Evolutionary conservation across 495 filamentous ascomycete species (phyloP), one percentile per base, ranked within the genome.

Genomic region (Hypoxylon trugodes): DNA sequence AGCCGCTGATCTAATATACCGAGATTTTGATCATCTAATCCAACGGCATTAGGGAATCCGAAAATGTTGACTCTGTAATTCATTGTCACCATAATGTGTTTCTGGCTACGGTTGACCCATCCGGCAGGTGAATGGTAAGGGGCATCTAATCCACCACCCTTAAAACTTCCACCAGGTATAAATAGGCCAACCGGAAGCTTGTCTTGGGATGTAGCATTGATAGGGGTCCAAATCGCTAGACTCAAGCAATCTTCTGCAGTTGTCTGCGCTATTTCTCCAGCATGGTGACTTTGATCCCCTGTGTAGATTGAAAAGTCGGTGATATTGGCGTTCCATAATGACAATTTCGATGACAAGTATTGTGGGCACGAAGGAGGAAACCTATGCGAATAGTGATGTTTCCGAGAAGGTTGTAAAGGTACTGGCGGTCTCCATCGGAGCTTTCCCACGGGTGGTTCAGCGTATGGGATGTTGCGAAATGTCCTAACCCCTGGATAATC

Each of bases 21-120:
- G 4, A 85, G 74, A 45, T 86, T 84, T 49, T 75, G 71, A 0
- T 57, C 42, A n/a, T 61, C 48, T 4, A 77, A 52, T 2, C 71
- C 76, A 1, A 59, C 53, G 0, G 72, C 82, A 58, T 84, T 80
- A 3, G 85, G 84, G 48, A 86, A 87, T 15, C 84, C 81, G 62
- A 87, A 86, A 43, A 88, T 81, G 55, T 86, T 85, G 35, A 87
- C 64, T 15, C 86, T 79, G 50, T 87, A 87, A 61, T 86, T 86
- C 62, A 86, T 80, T 9, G 76, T 77, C 5, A 87, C 83, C 56
- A 86, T 81, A 15, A 88, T 76, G 16, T 86, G 73, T 10, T 79
- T 76, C 37, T 82, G 74, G 21, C 72, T 74, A 6, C 74, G 58
- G 35, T 77, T 62, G 24, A 81, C 71, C 72, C 81, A 80, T 35